Base-by-base conservation (phyloP, 805 yeast genomes). In the Kodamaea lidongshanica region DNA sequence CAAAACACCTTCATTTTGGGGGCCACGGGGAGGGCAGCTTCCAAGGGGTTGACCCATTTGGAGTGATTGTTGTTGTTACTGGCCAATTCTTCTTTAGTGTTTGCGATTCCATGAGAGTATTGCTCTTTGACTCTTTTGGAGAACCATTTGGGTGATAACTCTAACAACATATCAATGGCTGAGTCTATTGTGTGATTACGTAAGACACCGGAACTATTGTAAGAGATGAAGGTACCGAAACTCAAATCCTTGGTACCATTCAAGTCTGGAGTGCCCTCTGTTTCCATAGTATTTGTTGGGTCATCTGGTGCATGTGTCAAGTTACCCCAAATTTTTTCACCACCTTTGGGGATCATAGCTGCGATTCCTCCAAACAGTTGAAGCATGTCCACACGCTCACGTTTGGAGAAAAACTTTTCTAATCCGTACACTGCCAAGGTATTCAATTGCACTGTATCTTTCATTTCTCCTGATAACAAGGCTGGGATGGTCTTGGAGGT, bases 281-380 rank as follows among this genome's bases (percentile, higher is more conserved):
- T 42, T 16, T 32, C 33, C 28, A 52, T 52, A 13, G 47, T 45
- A 39, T 51, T 55, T 15, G 54, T 46, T 4, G 65, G 62, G 46
- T 87, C 96, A 46, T 81, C 89, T 0, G 96, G 89, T 4, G 89
- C 79, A 10, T 59, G 46, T 2, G 65, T 52, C 32, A 69, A 41
- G 44, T 73, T 67, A 4, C 98, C 98, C 98, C 98, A 92, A 18
- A 92, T 72, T 4, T 74, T 50, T 20, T 77, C 79, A 3, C 96
- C 97, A 24, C 98, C 98, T 54, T 89, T 92, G 12, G 98, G 98
- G 16, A 92, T 49, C 98, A 92, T 92, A 33, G 92, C 75, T 10
- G 96, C 87, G 27, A 92, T 67, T 8, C 97, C 97, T n/a, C 95
- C 95, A 67, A 85, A 89, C 1, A 89, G 68, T 39, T 86, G 69